Evolutionary conservation across 805 yeast genomes (phyloP).

Genomic region (Metschnikowia borealis): DNA sequence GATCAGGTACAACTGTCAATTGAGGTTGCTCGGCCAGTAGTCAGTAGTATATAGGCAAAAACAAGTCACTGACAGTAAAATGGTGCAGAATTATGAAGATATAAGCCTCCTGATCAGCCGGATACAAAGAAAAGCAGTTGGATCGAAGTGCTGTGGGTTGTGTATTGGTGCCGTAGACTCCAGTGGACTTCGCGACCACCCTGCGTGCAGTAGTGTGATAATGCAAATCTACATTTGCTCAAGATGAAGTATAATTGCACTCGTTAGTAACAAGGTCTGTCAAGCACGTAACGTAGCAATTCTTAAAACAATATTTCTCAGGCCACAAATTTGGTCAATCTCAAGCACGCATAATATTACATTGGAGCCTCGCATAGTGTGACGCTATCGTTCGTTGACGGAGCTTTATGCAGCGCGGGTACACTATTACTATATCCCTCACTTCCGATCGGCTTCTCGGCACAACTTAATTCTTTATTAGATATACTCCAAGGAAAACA

Average conservation of each 20-base stretch:
- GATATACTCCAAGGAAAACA: not conserved
- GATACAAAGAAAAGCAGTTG: not conserved
- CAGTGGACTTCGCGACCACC: not conserved
- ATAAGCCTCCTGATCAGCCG: not conserved
- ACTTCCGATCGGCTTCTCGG: not conserved
- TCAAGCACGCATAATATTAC: not conserved
- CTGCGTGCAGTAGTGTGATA: not conserved
- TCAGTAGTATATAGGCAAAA: not conserved
- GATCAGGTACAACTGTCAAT: not conserved
- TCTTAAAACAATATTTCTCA: not conserved
- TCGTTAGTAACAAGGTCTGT: too few relatives aligned
- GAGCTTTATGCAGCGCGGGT: not conserved
- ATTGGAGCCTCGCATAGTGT: not conserved
- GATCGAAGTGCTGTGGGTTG: not conserved
- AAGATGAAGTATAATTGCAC: not conserved
- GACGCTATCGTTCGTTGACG: not conserved
- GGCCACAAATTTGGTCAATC: too few relatives aligned
- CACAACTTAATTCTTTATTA: not conserved
- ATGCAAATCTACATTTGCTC: not conserved
- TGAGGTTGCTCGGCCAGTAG: not conserved
- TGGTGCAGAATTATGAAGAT: not conserved
- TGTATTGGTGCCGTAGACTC: not conserved
- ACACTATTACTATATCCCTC: not conserved
- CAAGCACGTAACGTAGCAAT: not conserved
- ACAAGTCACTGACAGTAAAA: not conserved